Evolutionary conservation across 805 yeast genomes (phyloP).

Genomic region (Metschnikowia shivogae): DNA sequence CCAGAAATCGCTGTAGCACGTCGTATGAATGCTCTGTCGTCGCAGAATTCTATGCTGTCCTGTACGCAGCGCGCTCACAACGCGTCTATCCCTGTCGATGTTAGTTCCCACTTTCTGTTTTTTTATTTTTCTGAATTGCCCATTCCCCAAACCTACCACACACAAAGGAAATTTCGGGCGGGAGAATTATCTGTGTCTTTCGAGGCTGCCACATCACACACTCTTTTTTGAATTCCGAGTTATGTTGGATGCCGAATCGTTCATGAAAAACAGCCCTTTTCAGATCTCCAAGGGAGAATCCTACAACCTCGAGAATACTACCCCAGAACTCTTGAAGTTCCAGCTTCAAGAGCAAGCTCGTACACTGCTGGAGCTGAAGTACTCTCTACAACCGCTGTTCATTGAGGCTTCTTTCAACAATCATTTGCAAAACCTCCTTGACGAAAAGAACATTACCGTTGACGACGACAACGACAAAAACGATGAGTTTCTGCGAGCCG

Average conservation of each 20-base stretch:
- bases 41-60: constrained; percentile 1
- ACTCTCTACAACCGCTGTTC: constrained; percentile 16
- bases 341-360: constrained; percentile 41
- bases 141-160: not conserved
- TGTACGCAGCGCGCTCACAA: not conserved
- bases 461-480: constrained; percentile 13
- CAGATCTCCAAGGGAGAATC: constrained; percentile 24
- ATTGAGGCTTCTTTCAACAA: constrained; percentile 30
- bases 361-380: not conserved
- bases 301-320: constrained; percentile 36
- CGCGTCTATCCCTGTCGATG: constrained; percentile 6
- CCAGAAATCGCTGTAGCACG: no score
- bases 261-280: constrained; percentile 36
- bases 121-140: not conserved
- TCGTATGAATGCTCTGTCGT: not conserved
- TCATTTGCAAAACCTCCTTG: constrained; percentile 26
- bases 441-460: constrained; percentile 6
- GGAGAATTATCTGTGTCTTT: constrained; percentile 1
- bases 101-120: not conserved
- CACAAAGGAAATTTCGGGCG: not conserved
- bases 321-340: constrained; percentile 41
- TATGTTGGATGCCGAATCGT: constrained; percentile 38
- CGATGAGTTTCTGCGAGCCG: constrained; percentile 13
- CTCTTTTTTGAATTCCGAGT: not conserved
- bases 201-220: not conserved